phyloP scores from a whole-genome alignment of 306 rosid species.

The Corylus americana region DNA sequence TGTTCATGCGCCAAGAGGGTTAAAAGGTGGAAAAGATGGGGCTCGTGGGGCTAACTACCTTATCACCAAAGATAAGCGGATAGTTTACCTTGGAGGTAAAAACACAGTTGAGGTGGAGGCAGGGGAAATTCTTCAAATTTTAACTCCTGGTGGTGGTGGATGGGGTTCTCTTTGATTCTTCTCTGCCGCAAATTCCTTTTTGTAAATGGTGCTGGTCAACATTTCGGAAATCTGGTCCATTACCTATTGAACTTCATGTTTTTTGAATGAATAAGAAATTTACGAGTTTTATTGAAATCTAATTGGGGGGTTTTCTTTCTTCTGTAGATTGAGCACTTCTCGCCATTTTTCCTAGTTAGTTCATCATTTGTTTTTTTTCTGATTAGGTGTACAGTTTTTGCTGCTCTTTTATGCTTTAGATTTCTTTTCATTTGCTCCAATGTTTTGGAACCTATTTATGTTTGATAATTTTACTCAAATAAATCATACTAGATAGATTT shows the following conservation, averaged over 20 bases:
- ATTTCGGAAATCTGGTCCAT: neutral
- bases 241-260: neutral
- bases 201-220: neutral
- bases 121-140: slow-evolving; percentile 81
- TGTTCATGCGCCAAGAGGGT: slow-evolving; percentile 85
- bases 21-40: slow-evolving; percentile 74
- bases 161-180: slow-evolving; percentile 58
- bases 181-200: neutral
- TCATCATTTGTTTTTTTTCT: too few species aligned
- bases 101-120: slow-evolving; percentile 65
- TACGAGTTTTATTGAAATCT: neutral
- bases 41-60: slow-evolving; percentile 84
- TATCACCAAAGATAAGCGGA: slow-evolving; percentile 62
- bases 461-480: neutral
- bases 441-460: neutral
- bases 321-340: neutral
- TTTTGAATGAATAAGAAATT: neutral
- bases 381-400: neutral
- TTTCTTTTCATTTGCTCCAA: neutral
- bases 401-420: neutral
- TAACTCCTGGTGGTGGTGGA: slow-evolving; percentile 97
- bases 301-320: neutral
- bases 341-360: neutral
- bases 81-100: slow-evolving; percentile 84
- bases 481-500: neutral